Evolutionary conservation across 306 rosid genomes (phyloP).

Genomic region (Acacia crassicarpa): DNA sequence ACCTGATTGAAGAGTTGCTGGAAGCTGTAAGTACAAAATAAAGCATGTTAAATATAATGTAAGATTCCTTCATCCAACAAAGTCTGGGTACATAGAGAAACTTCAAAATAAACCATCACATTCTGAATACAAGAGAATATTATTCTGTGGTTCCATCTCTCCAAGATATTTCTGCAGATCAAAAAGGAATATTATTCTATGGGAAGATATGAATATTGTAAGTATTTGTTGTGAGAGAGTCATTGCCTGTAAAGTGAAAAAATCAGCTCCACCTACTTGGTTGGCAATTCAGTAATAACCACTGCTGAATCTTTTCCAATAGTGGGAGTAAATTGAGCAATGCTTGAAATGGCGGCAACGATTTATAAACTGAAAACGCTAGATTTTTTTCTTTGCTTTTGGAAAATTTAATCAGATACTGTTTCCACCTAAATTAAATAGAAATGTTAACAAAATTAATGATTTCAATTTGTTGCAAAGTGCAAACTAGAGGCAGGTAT

Average conservation of each 20-base stretch:
- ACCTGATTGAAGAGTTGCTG: constrained; percentile 88
- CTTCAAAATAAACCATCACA: not conserved
- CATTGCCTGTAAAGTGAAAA: not conserved
- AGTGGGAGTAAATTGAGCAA: not conserved
- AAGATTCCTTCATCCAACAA: constrained; percentile 20
- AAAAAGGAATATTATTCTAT: not conserved
- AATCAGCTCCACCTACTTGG: not conserved
- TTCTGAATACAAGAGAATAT: constrained; percentile 1
- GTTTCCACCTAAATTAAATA: not conserved
- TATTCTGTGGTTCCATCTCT: not conserved
- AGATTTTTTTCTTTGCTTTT: not conserved
- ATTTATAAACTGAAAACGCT: not conserved
- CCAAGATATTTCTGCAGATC: not conserved
- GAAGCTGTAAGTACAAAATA: constrained; percentile 66
- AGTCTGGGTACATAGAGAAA: constrained; percentile 11
- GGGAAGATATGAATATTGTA: not conserved
- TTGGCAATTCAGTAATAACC: not conserved
- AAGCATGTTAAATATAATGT: constrained; percentile 24
- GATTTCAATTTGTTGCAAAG: not conserved
- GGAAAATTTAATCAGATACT: not conserved
- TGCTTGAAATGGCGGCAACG: not conserved
- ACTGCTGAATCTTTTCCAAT: not conserved
- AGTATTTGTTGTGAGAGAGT: not conserved
- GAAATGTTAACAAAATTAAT: not conserved
- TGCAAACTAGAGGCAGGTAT: not conserved